These are phyloP conservation scores for Eurotiales sp. DNA, from an alignment of 2,329 filamentous ascomycete species.

Conservation along the genomic window DNA sequence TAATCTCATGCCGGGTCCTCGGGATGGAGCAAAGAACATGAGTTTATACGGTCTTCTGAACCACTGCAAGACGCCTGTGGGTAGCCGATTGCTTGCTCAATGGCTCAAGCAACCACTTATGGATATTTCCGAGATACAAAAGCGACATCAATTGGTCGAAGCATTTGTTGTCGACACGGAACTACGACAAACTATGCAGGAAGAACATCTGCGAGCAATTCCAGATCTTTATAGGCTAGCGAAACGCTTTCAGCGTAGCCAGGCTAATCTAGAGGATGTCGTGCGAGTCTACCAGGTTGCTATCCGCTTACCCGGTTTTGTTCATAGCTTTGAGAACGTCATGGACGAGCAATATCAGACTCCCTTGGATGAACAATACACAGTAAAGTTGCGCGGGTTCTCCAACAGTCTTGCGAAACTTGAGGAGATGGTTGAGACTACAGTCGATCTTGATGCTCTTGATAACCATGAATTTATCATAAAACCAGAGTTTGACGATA, in stretches of 20 bases:
- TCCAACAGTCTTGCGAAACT: conserved; percentile 78
- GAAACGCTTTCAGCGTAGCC: conserved; percentile 89
- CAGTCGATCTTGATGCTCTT: conserved; percentile 89
- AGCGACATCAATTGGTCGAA: conserved; percentile 88
- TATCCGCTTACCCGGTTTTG: conserved; percentile 84
- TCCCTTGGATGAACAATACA: conserved; percentile 82
- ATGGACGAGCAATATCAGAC: conserved; percentile 94
- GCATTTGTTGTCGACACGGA: conserved; percentile 92
- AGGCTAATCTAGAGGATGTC: conserved; percentile 91
- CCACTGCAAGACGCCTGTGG: conserved; percentile 94
- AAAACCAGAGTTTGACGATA: conserved; percentile 95
- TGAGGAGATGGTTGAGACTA: conserved; percentile 98
- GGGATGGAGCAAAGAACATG: conserved; percentile 96
- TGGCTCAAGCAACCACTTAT: conserved; percentile 98
- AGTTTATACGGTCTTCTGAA: conserved; percentile 91
- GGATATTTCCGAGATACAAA: conserved; percentile 83
- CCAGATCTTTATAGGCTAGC: conserved; percentile 90
- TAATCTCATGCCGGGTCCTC: conserved; percentile 93
- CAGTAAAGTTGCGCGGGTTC: conserved; percentile 71
- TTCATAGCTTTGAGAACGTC: conserved; percentile 82
- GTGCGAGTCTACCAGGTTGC: conserved; percentile 92
- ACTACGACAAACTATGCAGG: conserved; percentile 90
- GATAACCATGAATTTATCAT: conserved; percentile 98
- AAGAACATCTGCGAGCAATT: conserved; percentile 87
- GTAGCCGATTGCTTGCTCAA: conserved; percentile 83